Evolutionary conservation across 108 stramenopile genomes (phyloP).

Genomic region (Fistulifera pelliculosa): DNA sequence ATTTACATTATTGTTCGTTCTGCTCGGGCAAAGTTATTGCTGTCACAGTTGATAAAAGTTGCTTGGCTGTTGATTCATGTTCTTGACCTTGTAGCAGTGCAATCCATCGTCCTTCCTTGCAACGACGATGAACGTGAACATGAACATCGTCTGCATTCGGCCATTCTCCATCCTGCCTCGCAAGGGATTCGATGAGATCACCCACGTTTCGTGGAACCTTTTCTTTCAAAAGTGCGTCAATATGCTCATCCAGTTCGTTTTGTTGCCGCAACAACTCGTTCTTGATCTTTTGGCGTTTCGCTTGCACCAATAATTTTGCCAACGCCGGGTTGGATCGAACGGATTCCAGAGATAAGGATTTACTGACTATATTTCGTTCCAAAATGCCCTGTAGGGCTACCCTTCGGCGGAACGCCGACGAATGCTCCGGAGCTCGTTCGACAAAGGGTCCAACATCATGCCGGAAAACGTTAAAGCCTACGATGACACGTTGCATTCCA

Average conservation of each 20-base stretch:
- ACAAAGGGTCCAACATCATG: conserved; percentile 43
- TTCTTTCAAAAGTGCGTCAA: neutral
- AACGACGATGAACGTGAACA: conserved; percentile 18
- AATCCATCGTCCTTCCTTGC: conserved; percentile 6
- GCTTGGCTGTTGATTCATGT: no score
- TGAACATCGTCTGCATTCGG: conserved; percentile 25
- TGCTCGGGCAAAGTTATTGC: no score
- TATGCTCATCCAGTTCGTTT: conserved; percentile 5
- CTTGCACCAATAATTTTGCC: conserved; percentile 51
- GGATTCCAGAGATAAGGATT: conserved; percentile 22
- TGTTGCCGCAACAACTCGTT: conserved; percentile 16
- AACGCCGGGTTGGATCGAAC: conserved; percentile 43
- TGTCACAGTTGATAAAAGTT: no score
- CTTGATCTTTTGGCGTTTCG: conserved; percentile 42
- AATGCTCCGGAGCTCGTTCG: conserved; percentile 65
- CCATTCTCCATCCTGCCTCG: neutral
- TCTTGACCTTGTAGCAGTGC: no score
- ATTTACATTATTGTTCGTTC: no score
- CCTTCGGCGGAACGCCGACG: conserved; percentile 46
- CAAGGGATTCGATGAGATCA: conserved; percentile 18
- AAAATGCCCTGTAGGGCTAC: conserved; percentile 36
- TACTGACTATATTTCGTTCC: no score
- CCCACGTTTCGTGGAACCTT: conserved; percentile 5
- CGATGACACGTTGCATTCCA: conserved; percentile 52
- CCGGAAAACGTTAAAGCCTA: conserved; percentile 77